Percentiles rank a stretch among this genome's conserved stretches.
These are phyloP conservation scores for Pseudoscleropodium purum DNA, from an alignment of 225 moss, liverwort and hornwort genomes.

Conservation along the genomic window DNA sequence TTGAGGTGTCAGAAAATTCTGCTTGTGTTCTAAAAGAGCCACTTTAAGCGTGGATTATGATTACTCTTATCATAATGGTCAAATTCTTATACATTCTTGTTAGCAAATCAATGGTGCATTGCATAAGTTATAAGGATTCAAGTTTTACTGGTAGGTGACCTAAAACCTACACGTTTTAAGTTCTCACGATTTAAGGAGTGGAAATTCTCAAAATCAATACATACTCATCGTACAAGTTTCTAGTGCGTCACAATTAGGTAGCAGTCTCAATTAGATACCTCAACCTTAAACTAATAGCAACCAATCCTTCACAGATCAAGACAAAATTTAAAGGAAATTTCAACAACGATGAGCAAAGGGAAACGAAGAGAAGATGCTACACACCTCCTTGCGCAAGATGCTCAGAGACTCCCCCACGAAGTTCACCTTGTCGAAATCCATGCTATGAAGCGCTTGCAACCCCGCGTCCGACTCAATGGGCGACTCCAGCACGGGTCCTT, in stretches of 20 bases:
- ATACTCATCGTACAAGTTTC: not conserved
- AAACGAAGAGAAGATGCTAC: not conserved
- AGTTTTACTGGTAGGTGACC: not conserved
- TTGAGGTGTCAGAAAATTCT: not conserved
- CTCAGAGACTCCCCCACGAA: slow-evolving; percentile 52
- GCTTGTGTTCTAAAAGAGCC: not conserved
- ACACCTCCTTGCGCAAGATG: slow-evolving; percentile 53
- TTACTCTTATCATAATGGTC: not conserved
- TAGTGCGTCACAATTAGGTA: not conserved
- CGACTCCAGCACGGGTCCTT: slow-evolving; percentile 40
- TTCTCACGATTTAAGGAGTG: not conserved
- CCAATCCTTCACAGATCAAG: not conserved
- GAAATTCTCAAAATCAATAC: not conserved
- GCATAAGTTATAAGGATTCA: not conserved
- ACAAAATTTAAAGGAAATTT: not conserved
- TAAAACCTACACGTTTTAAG: not conserved
- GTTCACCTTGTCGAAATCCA: slow-evolving; percentile 35
- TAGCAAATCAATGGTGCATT: not conserved
- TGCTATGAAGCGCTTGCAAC: slow-evolving; percentile 28
- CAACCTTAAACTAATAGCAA: not conserved
- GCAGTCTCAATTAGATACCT: not conserved
- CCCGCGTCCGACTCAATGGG: slow-evolving; percentile 34
- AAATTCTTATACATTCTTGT: not conserved
- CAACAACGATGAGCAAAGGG: not conserved
- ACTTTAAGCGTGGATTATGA: not conserved